Conservation (phyloP, 176 grass and related monocot genomes). For the Triticum monococcum region DNA sequence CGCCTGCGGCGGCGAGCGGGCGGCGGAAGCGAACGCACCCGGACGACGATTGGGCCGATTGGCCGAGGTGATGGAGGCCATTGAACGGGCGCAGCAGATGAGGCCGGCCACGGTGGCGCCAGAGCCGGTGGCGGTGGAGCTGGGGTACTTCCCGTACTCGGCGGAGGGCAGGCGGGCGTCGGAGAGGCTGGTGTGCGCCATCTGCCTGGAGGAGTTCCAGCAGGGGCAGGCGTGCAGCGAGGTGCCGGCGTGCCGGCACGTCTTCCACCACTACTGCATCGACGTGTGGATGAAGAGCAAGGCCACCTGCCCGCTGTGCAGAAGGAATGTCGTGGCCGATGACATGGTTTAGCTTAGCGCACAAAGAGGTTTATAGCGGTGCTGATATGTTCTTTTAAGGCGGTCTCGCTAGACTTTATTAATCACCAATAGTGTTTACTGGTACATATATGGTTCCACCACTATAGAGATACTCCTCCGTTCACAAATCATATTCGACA, state of each 20-base stretch:
- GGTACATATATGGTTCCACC: no score
- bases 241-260: slow-evolving; percentile 46
- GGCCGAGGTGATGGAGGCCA: no score
- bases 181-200: slow-evolving; percentile 21
- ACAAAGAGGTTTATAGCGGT: no score
- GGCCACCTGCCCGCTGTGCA: slow-evolving; percentile 41
- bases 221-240: slow-evolving; percentile 36
- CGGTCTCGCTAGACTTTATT: no score
- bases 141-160: slow-evolving; percentile 7
- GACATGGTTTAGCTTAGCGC: slow-evolving; percentile 20
- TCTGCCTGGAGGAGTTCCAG: slow-evolving; percentile 39
- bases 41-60: no score
- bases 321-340: neutral
- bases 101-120: slow-evolving; percentile 16
- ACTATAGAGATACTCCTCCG: no score
- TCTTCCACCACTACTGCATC: slow-evolving; percentile 45
- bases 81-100: neutral
- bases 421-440: no score
- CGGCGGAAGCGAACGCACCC: no score
- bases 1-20: neutral
- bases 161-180: neutral
- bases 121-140: neutral
- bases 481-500: no score
- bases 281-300: slow-evolving; percentile 33
- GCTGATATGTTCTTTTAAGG: no score